phyloP scores from a whole-genome alignment of 1,139 yeast species.

The Scheffersomyces quercinus region DNA sequence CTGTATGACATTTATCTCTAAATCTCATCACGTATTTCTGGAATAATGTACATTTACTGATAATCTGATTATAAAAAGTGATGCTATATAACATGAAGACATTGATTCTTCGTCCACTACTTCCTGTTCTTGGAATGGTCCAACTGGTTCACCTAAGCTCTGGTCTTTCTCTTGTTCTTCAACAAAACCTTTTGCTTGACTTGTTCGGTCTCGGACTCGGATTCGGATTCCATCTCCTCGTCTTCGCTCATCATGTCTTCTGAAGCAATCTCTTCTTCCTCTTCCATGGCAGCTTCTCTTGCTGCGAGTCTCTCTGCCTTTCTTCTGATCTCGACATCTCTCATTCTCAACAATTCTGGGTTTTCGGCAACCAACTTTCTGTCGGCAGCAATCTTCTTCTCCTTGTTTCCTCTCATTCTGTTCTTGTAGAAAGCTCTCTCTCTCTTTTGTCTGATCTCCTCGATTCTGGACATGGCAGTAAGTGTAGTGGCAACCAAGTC shows the following conservation, averaged over 20 bases:
- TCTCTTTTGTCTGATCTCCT: conserved; percentile 93
- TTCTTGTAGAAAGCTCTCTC: conserved; percentile 98
- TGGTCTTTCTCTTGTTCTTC: conserved; percentile 62
- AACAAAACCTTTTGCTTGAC: conserved; percentile 75
- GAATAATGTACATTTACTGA: conserved; percentile 6
- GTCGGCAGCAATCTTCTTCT: conserved; percentile 80
- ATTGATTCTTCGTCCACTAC: too few relatives aligned
- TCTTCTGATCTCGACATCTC: conserved; percentile 89
- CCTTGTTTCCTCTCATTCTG: conserved; percentile 98
- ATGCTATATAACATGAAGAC: too few relatives aligned
- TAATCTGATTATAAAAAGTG: conserved; percentile 1
- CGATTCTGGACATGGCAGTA: conserved; percentile 94
- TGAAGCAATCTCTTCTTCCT: conserved; percentile 37
- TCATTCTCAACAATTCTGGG: conserved; percentile 85
- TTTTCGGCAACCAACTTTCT: conserved; percentile 83
- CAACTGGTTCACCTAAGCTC: conserved; percentile 8
- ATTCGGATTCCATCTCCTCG: conserved; percentile 48
- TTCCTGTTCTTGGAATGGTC: too few relatives aligned
- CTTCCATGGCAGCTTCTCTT: conserved; percentile 52
- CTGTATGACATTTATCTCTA: not conserved
- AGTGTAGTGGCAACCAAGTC: conserved; percentile 92
- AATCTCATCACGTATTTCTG: not conserved
- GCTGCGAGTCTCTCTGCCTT: conserved; percentile 71
- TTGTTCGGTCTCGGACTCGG: conserved; percentile 38
- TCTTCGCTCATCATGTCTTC: conserved; percentile 37